A percentile compares a stretch with the other conserved stretches of the same genome.
Evolutionary conservation across 2,329 filamentous ascomycete species (phyloP).

Genomic region (Amesomyces nigricolor): DNA sequence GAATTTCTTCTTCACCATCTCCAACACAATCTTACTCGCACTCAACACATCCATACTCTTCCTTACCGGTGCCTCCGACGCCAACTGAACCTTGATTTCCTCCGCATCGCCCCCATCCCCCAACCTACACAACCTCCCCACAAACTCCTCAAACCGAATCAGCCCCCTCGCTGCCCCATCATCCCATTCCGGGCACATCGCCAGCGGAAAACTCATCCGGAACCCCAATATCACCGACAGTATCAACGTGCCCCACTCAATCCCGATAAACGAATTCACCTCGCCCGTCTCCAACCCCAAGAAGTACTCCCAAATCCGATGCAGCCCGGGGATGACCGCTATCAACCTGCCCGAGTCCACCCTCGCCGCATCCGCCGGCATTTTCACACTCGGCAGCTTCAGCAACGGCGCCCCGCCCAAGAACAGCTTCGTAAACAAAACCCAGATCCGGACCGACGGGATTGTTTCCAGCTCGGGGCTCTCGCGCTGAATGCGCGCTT

Average conservation of each 20-base stretch:
- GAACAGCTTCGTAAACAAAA: constrained; percentile 36
- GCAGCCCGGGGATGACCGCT: constrained; percentile 19
- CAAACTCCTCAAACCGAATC: constrained; percentile 37
- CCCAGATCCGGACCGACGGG: constrained; percentile 31
- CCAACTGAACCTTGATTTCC: constrained; percentile 10
- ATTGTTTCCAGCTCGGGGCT: constrained; percentile 26
- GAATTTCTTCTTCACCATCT: constrained; percentile 43
- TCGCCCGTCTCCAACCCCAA: constrained; percentile 22
- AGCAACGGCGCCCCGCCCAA: constrained; percentile 38
- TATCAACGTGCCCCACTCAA: constrained; percentile 43
- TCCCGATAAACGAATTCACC: constrained; percentile 35
- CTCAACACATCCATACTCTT: constrained; percentile 38
- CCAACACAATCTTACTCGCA: constrained; percentile 43
- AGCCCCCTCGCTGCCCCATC: constrained; percentile 35
- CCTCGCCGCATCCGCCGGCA: neutral
- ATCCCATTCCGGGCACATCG: constrained; percentile 34
- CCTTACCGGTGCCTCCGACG: constrained; percentile 19
- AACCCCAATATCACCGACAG: constrained; percentile 38
- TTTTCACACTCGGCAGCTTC: neutral
- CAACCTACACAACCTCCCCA: constrained; percentile 34
- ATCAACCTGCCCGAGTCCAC: constrained; percentile 20
- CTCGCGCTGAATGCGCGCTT: constrained; percentile 32
- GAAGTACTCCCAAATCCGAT: constrained; percentile 28
- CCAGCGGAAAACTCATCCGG: constrained; percentile 42
- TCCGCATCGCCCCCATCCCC: constrained; percentile 2